Evolutionary conservation across 2,329 filamentous ascomycete species (phyloP).

Genomic region (Penicillium sp.): DNA sequence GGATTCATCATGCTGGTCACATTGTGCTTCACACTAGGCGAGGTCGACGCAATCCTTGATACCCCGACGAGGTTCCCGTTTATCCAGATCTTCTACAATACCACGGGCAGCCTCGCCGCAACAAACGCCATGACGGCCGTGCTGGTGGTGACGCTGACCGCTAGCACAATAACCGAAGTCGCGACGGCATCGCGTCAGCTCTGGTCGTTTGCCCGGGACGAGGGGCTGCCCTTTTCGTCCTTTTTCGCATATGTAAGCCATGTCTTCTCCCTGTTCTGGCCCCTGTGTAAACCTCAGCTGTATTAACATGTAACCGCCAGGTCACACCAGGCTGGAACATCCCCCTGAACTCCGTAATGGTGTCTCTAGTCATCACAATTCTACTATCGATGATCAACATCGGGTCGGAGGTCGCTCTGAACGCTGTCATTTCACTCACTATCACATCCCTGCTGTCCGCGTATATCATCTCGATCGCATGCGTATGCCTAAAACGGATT

Average conservation of each 20-base stretch:
- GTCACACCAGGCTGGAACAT: slow-evolving; percentile 41
- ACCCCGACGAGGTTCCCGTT: slow-evolving; percentile 56
- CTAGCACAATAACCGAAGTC: slow-evolving; percentile 53
- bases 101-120: slow-evolving; percentile 48
- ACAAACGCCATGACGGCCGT: slow-evolving; percentile 53
- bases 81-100: slow-evolving; percentile 57
- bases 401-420: slow-evolving; percentile 47
- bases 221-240: slow-evolving; percentile 40
- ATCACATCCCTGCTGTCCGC: slow-evolving; percentile 43
- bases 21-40: slow-evolving; percentile 54
- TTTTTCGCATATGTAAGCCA: slow-evolving; percentile 40
- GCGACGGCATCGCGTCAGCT: slow-evolving; percentile 58
- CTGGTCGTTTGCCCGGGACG: slow-evolving; percentile 53
- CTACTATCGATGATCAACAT: slow-evolving; percentile 54
- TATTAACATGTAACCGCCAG: slow-evolving; percentile 19
- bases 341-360: slow-evolving; percentile 49
- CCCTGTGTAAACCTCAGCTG: neutral
- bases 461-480: slow-evolving; percentile 49
- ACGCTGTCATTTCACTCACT: slow-evolving; percentile 45
- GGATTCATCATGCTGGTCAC: slow-evolving; percentile 59
- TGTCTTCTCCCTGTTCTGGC: neutral
- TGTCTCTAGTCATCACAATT: slow-evolving; percentile 45
- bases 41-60: slow-evolving; percentile 46
- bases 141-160: slow-evolving; percentile 50
- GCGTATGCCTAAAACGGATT: slow-evolving; percentile 47